Evolutionary conservation across 1,284 basidiomycete genomes (phyloP), one percentile per base, ranked within the genome.

Genomic region (Boletellus deceptivus): DNA sequence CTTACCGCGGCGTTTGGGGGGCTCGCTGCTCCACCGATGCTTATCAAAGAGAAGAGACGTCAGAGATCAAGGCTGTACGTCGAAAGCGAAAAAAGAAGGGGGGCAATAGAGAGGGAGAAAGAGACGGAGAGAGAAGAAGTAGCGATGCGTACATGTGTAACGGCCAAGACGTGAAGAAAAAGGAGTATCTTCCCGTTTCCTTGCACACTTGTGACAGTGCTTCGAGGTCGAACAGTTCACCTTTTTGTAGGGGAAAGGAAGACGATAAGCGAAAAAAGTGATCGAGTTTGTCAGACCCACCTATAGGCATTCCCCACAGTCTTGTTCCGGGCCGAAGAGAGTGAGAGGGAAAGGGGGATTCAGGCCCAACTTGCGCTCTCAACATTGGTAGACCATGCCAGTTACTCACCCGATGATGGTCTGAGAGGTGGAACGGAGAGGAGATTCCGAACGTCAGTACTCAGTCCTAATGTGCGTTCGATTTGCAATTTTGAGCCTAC

Each of bases 101-200:
- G 2, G 16, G 16, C 6, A 13, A 34, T 2, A 11, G 10, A 14
- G 13, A 14, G 16, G 33, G 16, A 14, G 34, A 4, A 7, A 13
- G 13, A 13, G 5, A n/a, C n/a, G n/a, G n/a, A n/a, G n/a, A 35
- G 4, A 35, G 3, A 18, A n/a, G n/a, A n/a, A n/a, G n/a, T 22
- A 40, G 34, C 33, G 27, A 20, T 11, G 47, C 82, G 62, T 61
- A 85, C 84, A 86, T 79, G 59, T 85, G 78, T 59, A 87, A 66
- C 1, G 85, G 84, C 85, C 84, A 87, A 5, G 84, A 87, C 0
- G 83, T 76, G 66, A 86, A 84, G 71, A 86, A 87, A 67, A 87
- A 86, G 8, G 80, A 83, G 62, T 85, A 85, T 58, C 83, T 69
- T 4, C 76, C 75, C 2, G 76, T 78, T 55, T 78, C 75, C 9